Evolutionary conservation across 2,329 filamentous ascomycete genomes (phyloP).

Genomic region (Trichoderma hamatum): DNA sequence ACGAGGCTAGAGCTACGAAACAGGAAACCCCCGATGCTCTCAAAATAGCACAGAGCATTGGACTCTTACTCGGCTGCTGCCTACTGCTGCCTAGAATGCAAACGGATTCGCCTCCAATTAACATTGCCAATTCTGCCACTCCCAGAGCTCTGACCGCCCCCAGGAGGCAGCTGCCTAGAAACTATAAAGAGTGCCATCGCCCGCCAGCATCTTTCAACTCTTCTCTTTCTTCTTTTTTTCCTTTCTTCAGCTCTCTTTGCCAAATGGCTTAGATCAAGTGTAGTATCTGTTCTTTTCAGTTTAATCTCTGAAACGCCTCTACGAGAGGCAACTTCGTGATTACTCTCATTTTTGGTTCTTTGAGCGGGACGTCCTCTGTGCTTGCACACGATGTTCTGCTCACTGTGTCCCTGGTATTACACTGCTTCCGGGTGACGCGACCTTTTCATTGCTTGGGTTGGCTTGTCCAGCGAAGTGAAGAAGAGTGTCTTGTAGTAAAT

Average conservation of each 20-base stretch:
- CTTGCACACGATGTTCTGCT: slow-evolving; percentile 42
- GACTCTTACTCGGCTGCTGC: not conserved
- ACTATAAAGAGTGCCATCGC: slow-evolving; percentile 31
- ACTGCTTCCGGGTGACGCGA: slow-evolving; percentile 48
- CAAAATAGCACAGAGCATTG: not conserved
- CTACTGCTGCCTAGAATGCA: not conserved
- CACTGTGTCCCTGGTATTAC: slow-evolving; percentile 49
- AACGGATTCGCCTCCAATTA: not conserved
- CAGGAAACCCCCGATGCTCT: not conserved
- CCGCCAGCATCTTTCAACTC: slow-evolving; percentile 20
- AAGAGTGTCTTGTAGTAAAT: not conserved
- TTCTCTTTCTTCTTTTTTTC: slow-evolving; percentile 36
- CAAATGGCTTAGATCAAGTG: slow-evolving; percentile 84
- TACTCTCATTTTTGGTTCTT: slow-evolving; percentile 66
- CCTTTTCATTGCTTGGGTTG: slow-evolving; percentile 43
- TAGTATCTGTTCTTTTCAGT: slow-evolving; percentile 97
- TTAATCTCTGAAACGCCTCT: slow-evolving; percentile 88
- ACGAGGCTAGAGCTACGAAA: not conserved
- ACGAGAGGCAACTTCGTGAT: slow-evolving; percentile 70
- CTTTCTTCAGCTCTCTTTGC: slow-evolving; percentile 47
- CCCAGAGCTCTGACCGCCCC: slow-evolving; percentile 28
- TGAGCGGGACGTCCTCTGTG: slow-evolving; percentile 41
- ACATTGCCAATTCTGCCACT: slow-evolving; percentile 20
- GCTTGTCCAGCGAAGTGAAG: slow-evolving; percentile 27
- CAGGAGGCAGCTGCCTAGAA: not conserved